phyloP scores from a whole-genome alignment of 1,284 basidiomycete species.

The Tremellales sp. region DNA sequence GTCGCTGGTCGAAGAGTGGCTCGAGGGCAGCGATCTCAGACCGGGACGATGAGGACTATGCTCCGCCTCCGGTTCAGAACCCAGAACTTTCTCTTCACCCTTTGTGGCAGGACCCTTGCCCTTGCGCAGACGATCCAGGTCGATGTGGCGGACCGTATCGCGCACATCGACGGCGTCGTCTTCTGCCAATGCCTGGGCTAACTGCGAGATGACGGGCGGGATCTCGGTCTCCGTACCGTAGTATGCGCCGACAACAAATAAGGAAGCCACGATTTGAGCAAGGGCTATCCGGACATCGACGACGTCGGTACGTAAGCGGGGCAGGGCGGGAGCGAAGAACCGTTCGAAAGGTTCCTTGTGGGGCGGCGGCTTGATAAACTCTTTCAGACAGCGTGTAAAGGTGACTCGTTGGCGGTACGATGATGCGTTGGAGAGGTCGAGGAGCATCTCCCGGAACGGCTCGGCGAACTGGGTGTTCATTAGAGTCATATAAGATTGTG shows the following conservation, averaged over 20 bases:
- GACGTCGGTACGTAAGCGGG: slow-evolving; percentile 63
- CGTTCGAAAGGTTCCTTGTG: slow-evolving; percentile 54
- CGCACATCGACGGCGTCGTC: slow-evolving; percentile 42
- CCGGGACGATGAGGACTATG: too few relatives aligned
- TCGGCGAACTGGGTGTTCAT: slow-evolving; percentile 45
- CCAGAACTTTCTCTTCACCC: too few relatives aligned
- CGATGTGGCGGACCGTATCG: slow-evolving; percentile 27
- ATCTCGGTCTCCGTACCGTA: slow-evolving; percentile 28
- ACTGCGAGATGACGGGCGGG: slow-evolving; percentile 23
- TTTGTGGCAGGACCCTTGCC: slow-evolving; percentile 11
- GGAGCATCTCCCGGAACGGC: slow-evolving; percentile 55
- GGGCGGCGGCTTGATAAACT: slow-evolving; percentile 54
- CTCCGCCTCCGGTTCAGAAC: too few relatives aligned
- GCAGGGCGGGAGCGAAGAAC: slow-evolving; percentile 59
- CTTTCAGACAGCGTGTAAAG: slow-evolving; percentile 70
- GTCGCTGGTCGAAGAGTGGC: too few relatives aligned
- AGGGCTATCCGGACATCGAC: slow-evolving; percentile 83
- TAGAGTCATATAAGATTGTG: slow-evolving; percentile 56
- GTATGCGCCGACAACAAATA: slow-evolving; percentile 38
- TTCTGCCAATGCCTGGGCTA: slow-evolving; percentile 22
- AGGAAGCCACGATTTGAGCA: slow-evolving; percentile 51
- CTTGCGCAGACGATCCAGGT: slow-evolving; percentile 20
- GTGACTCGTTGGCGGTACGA: slow-evolving; percentile 70
- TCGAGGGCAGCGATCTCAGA: too few relatives aligned
- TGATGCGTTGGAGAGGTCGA: slow-evolving; percentile 56